phyloP scores from a whole-genome alignment of 768 basidiomycete genomes.

The Boletus pseudopeckii region DNA sequence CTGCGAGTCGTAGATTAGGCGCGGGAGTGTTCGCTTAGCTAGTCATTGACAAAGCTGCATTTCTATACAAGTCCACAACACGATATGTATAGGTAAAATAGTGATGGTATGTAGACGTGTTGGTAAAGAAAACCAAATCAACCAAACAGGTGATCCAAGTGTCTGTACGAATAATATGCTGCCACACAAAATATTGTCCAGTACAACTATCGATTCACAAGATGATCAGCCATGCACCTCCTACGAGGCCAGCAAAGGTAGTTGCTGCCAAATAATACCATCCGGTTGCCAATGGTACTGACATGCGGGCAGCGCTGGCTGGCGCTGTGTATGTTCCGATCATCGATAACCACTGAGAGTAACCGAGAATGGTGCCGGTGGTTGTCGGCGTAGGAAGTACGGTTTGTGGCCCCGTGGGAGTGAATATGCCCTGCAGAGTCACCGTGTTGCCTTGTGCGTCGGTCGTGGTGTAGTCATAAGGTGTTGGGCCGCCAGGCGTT shows the following conservation, averaged over 20 bases:
- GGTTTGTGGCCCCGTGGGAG: slow-evolving; percentile 30
- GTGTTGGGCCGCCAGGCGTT: slow-evolving; percentile 45
- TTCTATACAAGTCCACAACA: slow-evolving; percentile 15
- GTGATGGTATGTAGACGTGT: slow-evolving; percentile 13
- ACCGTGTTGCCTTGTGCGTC: slow-evolving; percentile 30
- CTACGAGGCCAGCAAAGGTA: slow-evolving; percentile 20
- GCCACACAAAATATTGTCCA: slow-evolving; percentile 7
- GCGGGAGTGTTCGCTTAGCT: background rate
- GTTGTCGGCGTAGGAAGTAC: slow-evolving; percentile 26
- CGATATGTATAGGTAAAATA: slow-evolving; percentile 10
- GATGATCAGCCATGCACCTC: slow-evolving; percentile 33
- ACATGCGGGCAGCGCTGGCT: slow-evolving; percentile 25
- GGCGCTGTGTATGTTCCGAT: slow-evolving; percentile 31
- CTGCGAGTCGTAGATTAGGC: background rate
- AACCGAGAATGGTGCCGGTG: slow-evolving; percentile 27
- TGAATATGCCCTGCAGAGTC: slow-evolving; percentile 25
- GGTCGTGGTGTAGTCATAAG: slow-evolving; percentile 49
- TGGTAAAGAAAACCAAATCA: background rate
- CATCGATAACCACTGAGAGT: slow-evolving; percentile 29
- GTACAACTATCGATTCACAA: slow-evolving; percentile 13
- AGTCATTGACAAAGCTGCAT: background rate
- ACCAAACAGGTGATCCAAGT: background rate
- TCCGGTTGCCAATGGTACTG: slow-evolving; percentile 17
- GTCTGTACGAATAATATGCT: slow-evolving; percentile 2
- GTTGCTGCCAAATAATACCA: slow-evolving; percentile 30